Evolutionary conservation across 2,329 filamentous ascomycete species (phyloP), one percentile per base, ranked within the genome.

Genomic region (Aureobasidium melanogenum): DNA sequence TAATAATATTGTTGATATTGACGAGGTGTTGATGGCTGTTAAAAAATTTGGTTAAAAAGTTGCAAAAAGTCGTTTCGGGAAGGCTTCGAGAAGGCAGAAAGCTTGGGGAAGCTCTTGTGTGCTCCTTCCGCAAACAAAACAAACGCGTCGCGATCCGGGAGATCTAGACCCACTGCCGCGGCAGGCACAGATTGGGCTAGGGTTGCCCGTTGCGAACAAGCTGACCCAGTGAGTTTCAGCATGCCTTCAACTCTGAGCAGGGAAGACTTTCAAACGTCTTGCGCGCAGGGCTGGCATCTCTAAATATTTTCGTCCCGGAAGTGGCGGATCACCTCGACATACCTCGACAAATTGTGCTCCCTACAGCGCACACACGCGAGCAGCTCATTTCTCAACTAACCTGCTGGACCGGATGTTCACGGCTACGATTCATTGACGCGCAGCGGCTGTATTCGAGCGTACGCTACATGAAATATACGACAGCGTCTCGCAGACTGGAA

Each of bases 31-130:
- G 17, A 22, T 17, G 30, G 19, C 14, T 48, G 32, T 34, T 50
- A 36, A 47, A 46, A 57, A 36, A 26, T 38, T 19, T 46, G 28
- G 46, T 22, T 55, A 34, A 57, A 47, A 57, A 57, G 41, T 47
- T 47, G 41, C 22, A 24, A 46, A 46, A 46, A 46, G 41, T 46
- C 41, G 54, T 36, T 57, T 57, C 32, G 41, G 54, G 54, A 57
- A 57, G 30, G 54, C 54, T 57, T 57, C 54, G 54, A 57, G 54
- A 57, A 57, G 51, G 10, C 6, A 32, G 32, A 56, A 55, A 39
- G 52, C 52, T 46, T 46, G 30, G 22, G n/a, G 36, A 57, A 36
- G 52, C 51, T 43, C 47, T 55, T 41, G 32, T 36, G 32, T 14
- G 32, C 32, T 36, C 28, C 32, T 10, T 38, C 54, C 54, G 12